phyloP scores from a whole-genome alignment of 1,139 yeast species.

The Candida sanyaensis region DNA sequence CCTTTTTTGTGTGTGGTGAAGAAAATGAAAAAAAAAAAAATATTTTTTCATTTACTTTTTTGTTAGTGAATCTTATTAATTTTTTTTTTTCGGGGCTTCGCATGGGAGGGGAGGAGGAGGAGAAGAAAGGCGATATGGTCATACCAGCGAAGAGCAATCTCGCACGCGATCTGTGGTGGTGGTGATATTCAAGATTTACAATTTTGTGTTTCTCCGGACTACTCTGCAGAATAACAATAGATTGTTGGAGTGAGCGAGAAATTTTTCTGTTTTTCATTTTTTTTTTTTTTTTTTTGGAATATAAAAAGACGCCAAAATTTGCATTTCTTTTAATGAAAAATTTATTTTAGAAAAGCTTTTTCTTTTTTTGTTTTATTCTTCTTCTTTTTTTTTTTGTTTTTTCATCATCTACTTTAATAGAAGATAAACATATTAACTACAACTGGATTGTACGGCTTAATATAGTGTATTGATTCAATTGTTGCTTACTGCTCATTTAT shows the following conservation, averaged over 20 bases:
- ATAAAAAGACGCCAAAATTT: background rate
- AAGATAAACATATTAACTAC: background rate
- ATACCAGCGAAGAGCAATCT: too few species aligned
- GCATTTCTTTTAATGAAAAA: background rate
- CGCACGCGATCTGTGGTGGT: too few species aligned
- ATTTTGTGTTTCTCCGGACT: conserved; percentile 2
- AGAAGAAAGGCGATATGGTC: too few species aligned
- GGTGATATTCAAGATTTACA: too few species aligned
- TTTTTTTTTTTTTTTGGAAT: background rate
- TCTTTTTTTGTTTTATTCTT: background rate
- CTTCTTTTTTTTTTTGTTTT: background rate
- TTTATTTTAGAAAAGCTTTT: background rate
- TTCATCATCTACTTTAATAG: background rate
- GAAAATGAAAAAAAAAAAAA: background rate
- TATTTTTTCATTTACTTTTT: background rate
- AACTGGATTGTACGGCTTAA: conserved; percentile 1
- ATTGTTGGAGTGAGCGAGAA: background rate
- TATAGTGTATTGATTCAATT: background rate
- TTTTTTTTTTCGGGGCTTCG: background rate
- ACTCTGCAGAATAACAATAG: background rate
- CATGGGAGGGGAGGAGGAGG: too few species aligned
- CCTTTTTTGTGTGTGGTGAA: background rate
- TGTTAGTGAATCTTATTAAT: background rate
- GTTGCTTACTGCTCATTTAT: background rate
- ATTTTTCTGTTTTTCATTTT: too few species aligned